Base-by-base conservation (phyloP, 2,329 filamentous ascomycete species). In the Fusarium pseudonygamai region DNA sequence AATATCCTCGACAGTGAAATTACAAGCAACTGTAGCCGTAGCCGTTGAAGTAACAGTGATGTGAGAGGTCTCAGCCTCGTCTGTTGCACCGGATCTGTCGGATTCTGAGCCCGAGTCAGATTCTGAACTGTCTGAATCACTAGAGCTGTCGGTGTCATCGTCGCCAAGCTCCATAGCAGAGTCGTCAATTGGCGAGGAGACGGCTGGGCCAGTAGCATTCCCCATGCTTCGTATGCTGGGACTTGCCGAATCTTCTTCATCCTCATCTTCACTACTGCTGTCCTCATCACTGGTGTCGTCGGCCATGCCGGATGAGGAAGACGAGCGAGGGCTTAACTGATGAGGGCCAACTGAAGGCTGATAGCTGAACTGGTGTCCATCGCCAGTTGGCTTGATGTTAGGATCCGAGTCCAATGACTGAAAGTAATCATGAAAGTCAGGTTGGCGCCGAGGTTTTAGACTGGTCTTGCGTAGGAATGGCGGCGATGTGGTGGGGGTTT, bases 1-100 rank as follows among this genome's bases (percentile, higher is more conserved):
- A 61, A 86, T 82, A 68, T 87, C 86, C 67, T 88, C 86, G 36
- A 88, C 80, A 16, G 80, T 76, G 42, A 87, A 82, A 40, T 80
- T 74, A 61, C 77, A 79, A 40, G 64, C 39, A 37, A 77, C 64
- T 22, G 67, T 72, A 13, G 73, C 65, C 30, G 67, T 72, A 14
- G 73, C 65, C 34, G 69, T 69, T 26, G 71, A 64, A 30, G 67
- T 37, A 20, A 53, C 52, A 39, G 73, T 74, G n/a, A 76, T 65
- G 34, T 75, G 72, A 18, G 68, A 74, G 20, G 62, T 75, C 63
- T 71, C 73, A 22, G 70, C 74, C 39, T 78, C 74, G 9, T 78
- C 78, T 24, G 69, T 73, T 16, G 56, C 73, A 34, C 73, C 77
- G 9, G 74, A 78, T 43, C 67, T 74, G 50, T 74, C 74, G 40